Base-by-base conservation (phyloP, 768 basidiomycete genomes). In the Suillus subaureus region DNA sequence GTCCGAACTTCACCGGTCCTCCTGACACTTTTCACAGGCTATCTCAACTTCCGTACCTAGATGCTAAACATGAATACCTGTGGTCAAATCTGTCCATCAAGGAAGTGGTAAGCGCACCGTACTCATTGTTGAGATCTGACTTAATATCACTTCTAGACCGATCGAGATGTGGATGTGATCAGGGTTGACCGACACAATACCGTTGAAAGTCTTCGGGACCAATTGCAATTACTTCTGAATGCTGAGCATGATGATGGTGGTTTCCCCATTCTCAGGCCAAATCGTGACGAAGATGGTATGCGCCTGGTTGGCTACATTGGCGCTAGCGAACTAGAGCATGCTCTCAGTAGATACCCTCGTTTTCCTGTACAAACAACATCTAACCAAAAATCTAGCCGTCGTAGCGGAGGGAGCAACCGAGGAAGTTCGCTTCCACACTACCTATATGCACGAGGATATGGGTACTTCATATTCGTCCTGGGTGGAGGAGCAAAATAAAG, bases 241-340 rank as follows among this genome's bases (percentile, higher is more conserved):
- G 78, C 85, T 18, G 90, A 90, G 12, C 83, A 89, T 51, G 88
- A 90, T 66, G 88, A 96, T 72, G 82, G 87, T 54, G 96, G 96
- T 5, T 96, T 99, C 77, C 96, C 97, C 0, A 90, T 98, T 62
- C 73, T 98, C 61, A 79, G 87, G 68, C 80, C 77, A 40, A 87
- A 83, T 62, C 68, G 64, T 8, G 77, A 80, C 18, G 68, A 68
- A 18, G 80, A 79, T 18, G 85, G 85, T 23, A 69, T 83, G 70
- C 84, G 93, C 45, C 84, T 97, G 82, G 84, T 93, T 43, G 97
- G 96, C 8, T 96, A 96, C 74, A 91, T 99, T 66, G 94, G 95
- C 0, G 86, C 89, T 35, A 96, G 90, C 71, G 97, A 99, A 77
- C 85, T 99, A 16, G 95, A 97, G 72, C 95, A 99, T 76, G 96